Base-by-base conservation (phyloP, 495 filamentous ascomycete species). In the Echria macrotheca region DNA sequence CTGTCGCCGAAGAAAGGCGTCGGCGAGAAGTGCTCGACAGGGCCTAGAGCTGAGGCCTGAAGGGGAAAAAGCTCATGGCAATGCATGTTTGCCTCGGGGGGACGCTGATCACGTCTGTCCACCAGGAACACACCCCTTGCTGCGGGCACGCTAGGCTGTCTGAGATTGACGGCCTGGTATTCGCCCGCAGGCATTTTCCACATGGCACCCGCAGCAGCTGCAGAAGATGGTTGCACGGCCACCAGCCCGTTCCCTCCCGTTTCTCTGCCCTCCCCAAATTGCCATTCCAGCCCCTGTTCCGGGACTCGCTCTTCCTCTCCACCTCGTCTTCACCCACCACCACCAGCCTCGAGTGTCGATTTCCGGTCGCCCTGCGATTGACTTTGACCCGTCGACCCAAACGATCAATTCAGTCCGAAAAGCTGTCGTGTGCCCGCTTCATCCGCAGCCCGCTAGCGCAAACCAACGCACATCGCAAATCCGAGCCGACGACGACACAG, bases 321-420 rank as follows among this genome's bases (percentile, higher is more conserved):
- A 29, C 46, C 22, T 18, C n/a, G n/a, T 31, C 35, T 14, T 48
- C 46, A 12, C 24, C 15, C 44, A 23, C 19, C 12, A 21, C 35
- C 25, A 36, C 35, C 31, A 17, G 12, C 25, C 33, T 37, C 21
- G 33, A 28, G 35, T n/a, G n/a, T n/a, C n/a, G n/a, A n/a, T n/a
- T n/a, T n/a, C n/a, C n/a, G n/a, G n/a, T n/a, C 46, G 24, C 25
- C 40, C 33, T 39, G 46, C 46, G 46, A 39, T 32, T 40, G 35
- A 47, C 35, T 40, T 39, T 38, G 35, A 39, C 46, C 35, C 33
- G 23, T 48, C 35, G 19, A 5, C 23, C 32, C 7, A 21, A 32
- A 29, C 14, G 31, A 4, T 24, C 31, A 24, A 18, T 36, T 4
- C 21, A 29, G 28, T 36, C 31, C 26, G 28, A n/a, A 17, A n/a